Conservation (phyloP, 2,329 filamentous ascomycete genomes). For the Fusarium sororula region DNA sequence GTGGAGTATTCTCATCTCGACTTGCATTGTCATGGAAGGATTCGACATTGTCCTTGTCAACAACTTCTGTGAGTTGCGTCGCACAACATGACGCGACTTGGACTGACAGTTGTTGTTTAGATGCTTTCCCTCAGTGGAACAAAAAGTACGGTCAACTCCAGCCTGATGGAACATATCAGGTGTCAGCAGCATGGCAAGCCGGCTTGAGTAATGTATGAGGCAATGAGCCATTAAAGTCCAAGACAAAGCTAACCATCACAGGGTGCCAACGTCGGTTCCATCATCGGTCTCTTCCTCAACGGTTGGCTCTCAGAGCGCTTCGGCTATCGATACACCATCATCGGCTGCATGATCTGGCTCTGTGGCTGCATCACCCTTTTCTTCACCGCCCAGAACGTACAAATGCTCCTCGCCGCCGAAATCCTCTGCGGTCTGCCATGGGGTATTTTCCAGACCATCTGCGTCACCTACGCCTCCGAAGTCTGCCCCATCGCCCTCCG, state of each 20-base stretch:
- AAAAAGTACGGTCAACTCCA: slow-evolving; percentile 31
- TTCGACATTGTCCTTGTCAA: slow-evolving; percentile 34
- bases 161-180: slow-evolving; percentile 29
- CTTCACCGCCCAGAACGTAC: slow-evolving; percentile 35
- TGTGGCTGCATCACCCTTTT: slow-evolving; percentile 34
- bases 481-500: slow-evolving; percentile 77
- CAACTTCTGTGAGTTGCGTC: slow-evolving; percentile 28
- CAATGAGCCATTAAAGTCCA: too few relatives aligned
- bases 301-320: slow-evolving; percentile 31
- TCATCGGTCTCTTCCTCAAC: slow-evolving; percentile 36
- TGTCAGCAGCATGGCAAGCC: slow-evolving; percentile 36
- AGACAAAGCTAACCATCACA: neutral
- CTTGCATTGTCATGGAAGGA: slow-evolving; percentile 38
- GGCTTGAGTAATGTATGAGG: slow-evolving; percentile 30
- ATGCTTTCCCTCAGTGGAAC: slow-evolving; percentile 36
- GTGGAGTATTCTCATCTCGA: slow-evolving; percentile 36
- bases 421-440: slow-evolving; percentile 35
- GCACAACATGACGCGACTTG: accelerated
- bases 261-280: slow-evolving; percentile 35
- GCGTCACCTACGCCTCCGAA: slow-evolving; percentile 60
- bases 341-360: slow-evolving; percentile 31
- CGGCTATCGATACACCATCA: slow-evolving; percentile 37
- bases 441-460: slow-evolving; percentile 40
- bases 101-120: neutral
- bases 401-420: slow-evolving; percentile 35